A percentile compares a stretch with the other conserved stretches of the same genome.
Evolutionary conservation across 768 basidiomycete species (phyloP).

Genomic region (Leccinum arenicola): DNA sequence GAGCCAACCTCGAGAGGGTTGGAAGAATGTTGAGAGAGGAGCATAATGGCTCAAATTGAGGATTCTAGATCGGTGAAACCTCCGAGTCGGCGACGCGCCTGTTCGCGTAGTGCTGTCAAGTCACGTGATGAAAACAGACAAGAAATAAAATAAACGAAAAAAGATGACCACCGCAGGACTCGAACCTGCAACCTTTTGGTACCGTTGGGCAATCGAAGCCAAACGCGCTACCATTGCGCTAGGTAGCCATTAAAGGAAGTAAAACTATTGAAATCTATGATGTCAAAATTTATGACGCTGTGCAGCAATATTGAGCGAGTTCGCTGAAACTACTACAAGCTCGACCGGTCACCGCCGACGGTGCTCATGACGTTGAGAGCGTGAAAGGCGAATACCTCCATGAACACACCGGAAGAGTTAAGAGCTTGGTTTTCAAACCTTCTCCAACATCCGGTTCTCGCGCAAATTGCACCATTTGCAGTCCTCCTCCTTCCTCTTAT

Average conservation of each 20-base stretch:
- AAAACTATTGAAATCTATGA: fast-evolving
- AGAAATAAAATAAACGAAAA: constrained; percentile 13
- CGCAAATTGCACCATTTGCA: constrained; percentile 52
- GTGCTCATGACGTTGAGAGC: constrained; percentile 29
- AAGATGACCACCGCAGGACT: constrained; percentile 85
- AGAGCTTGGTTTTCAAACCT: constrained; percentile 40
- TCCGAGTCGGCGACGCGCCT: background rate
- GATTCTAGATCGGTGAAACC: background rate
- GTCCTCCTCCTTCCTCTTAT: constrained; percentile 44
- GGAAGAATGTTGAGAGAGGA: constrained; percentile 68
- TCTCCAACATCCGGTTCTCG: constrained; percentile 39
- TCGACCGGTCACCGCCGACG: constrained; percentile 9
- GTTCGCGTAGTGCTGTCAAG: constrained; percentile 11
- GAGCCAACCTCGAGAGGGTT: constrained; percentile 71
- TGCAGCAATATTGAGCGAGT: constrained; percentile 19
- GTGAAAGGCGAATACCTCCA: constrained; percentile 33
- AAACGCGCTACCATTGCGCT: constrained; percentile 96
- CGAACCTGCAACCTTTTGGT: constrained; percentile 98
- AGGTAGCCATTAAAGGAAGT: constrained; percentile 52
- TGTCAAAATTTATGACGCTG: background rate
- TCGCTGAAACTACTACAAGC: constrained; percentile 17
- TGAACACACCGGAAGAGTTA: constrained; percentile 43
- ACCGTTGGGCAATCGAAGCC: constrained; percentile 76
- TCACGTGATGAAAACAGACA: constrained; percentile 21
- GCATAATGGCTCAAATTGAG: constrained; percentile 9